phyloP scores from a whole-genome alignment of 78 protist genomes.

The Cavenderia fasciculata region DNA sequence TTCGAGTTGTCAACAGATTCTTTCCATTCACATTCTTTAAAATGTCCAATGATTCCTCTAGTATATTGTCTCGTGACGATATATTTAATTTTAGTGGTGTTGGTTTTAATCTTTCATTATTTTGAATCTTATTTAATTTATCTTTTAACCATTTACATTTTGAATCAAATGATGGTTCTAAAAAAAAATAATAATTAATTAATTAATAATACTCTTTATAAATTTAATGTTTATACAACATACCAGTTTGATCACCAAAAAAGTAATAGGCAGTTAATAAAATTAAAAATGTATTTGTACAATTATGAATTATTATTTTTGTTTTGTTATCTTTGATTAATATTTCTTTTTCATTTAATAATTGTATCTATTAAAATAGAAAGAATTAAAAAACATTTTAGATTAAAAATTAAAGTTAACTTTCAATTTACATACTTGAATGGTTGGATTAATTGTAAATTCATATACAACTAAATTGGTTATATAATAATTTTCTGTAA shows the following conservation, averaged over 20 bases:
- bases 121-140: background rate
- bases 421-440: background rate
- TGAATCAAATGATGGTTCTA: slow-evolving; percentile 55
- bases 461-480: slow-evolving; percentile 33
- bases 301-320: background rate
- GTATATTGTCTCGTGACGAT: background rate
- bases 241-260: slow-evolving; percentile 17
- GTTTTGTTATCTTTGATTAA: slow-evolving; percentile 46
- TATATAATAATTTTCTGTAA: slow-evolving; percentile 38
- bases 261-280: slow-evolving; percentile 31
- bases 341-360: background rate
- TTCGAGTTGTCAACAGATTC: slow-evolving; percentile 1
- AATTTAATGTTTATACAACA: background rate
- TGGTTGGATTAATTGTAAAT: slow-evolving; percentile 45
- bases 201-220: background rate
- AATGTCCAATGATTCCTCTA: slow-evolving; percentile 11
- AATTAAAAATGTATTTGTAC: slow-evolving; percentile 11
- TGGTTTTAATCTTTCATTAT: background rate
- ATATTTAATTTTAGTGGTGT: slow-evolving; percentile 35
- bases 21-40: slow-evolving; percentile 1
- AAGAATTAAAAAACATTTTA: background rate
- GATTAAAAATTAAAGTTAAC: background rate
- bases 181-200: background rate
- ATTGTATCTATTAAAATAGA: background rate
- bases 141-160: slow-evolving; percentile 36